Base-by-base conservation (phyloP, 768 basidiomycete species). In the Rhodotorula paludigena region DNA sequence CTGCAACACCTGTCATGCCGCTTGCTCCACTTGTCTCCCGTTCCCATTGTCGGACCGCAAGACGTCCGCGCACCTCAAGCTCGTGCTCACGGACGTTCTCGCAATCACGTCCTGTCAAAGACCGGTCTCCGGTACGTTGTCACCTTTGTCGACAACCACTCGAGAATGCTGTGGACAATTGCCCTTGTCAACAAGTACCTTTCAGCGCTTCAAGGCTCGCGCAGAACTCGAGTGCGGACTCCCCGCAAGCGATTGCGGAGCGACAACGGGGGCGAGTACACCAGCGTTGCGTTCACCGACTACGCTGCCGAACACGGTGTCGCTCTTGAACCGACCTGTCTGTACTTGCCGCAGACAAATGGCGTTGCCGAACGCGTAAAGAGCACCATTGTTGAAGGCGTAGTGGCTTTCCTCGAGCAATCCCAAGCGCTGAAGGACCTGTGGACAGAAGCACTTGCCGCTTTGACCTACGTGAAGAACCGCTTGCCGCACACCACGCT, bases 331-430 rank as follows among this genome's bases (percentile, higher is more conserved):
- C 41, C 49, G 38, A 20, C 41, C 39, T 16, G 9, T 33, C 45
- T 35, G 32, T 30, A 55, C 54, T 55, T 35, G 33, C 54, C 54
- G 32, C 35, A 55, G 36, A 9, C 54, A 36, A 55, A 55, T 35
- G 54, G 54, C 33, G 30, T 55, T 12, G 54, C 54, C 10, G 35
- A 55, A 35, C 54, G 54, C 54, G 54, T 33, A 8, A 55, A 55
- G 14, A 32, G 36, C 35, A 55, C 35, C 14, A 55, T 55, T 25
- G 54, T 38, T 35, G 54, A 55, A 38, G 54, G 54, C 36, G 16
- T 55, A 20, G 5, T 55, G 5, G 11, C 25, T 21, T 25, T 39
- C 28, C 54, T 55, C 15, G 16, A 18, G 33, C 54, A 55, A 33
- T 32, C 54, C 18, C 18, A 20, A 15, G 32, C 54, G 9, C 54